Base-by-base conservation (phyloP, 306 rosid species). In the Fragaria ananassa region DNA sequence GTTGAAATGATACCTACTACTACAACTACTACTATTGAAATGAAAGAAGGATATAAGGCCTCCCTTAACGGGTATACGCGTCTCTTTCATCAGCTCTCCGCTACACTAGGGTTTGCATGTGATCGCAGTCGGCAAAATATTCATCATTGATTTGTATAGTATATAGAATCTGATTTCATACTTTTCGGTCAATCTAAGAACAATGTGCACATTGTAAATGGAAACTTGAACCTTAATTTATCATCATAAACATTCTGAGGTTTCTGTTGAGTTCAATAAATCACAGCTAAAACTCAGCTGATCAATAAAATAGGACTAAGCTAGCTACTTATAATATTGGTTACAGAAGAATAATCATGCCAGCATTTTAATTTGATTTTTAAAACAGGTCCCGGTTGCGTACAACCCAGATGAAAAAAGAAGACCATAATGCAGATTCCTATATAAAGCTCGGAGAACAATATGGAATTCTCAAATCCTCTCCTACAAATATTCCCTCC, bases 361-460 rank as follows among this genome's bases (percentile, higher is more conserved):
- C 37, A 31, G 45, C 6, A 34, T 29, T 70, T 53, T 0, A 49
- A 29, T 29, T 50, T 10, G 19, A 50, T 50, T 72, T 42, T 44
- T 37, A 29, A 72, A 73, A 25, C 37, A 60, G 65, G 2, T 39
- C 19, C 73, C 47, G 53, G 41, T 70, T 73, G 56, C 42, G 45
- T 51, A 51, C 51, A 54, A 69, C 54, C 10, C 19, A 29, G 17
- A 63, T 8, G 60, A 5, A 39, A 6, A 27, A 14, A 57, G 57
- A n/a, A 57, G 60, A 8, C 11, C 11, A 42, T 46, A 45, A 6
- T 51, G n/a, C 50, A 31, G 56, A 74, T 67, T 45, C 8, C 53
- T 79, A 74, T 74, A 74, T 23, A 74, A 66, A 54, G 44, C 53
- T 72, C 50, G 4, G 51, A 68, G 10, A 19, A 21, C 46, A 23